Evolutionary conservation across 2,329 filamentous ascomycete species (phyloP).

Genomic region (Fusarium sp.): DNA sequence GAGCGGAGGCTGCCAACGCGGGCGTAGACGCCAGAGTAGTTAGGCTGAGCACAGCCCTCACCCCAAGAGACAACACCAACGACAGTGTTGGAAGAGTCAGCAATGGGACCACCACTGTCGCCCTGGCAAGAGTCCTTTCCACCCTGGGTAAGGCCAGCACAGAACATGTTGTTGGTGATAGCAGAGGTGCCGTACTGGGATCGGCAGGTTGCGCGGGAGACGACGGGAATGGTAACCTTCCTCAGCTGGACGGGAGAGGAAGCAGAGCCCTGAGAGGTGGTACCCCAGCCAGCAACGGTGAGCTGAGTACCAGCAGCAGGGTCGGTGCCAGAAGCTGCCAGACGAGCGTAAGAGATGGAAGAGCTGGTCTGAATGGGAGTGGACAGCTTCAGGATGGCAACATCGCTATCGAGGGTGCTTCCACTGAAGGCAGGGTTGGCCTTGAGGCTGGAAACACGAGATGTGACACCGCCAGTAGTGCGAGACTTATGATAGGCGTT

Average conservation of each 20-base stretch:
- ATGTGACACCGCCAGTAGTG: slow-evolving; percentile 47
- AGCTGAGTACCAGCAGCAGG: slow-evolving; percentile 35
- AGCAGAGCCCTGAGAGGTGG: slow-evolving; percentile 31
- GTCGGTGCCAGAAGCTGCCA: slow-evolving; percentile 47
- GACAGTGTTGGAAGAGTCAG: slow-evolving; percentile 43
- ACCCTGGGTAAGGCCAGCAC: slow-evolving; percentile 48
- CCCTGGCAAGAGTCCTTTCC: slow-evolving; percentile 53
- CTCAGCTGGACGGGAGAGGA: slow-evolving; percentile 40
- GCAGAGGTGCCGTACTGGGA: slow-evolving; percentile 40
- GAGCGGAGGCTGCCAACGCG: slow-evolving; percentile 45
- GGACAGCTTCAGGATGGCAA: slow-evolving; percentile 51
- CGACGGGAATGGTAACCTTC: slow-evolving; percentile 52
- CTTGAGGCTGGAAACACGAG: slow-evolving; percentile 43
- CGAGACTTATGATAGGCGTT: slow-evolving; percentile 27
- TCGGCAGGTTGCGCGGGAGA: slow-evolving; percentile 48
- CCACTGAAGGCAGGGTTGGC: slow-evolving; percentile 46
- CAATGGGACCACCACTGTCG: slow-evolving; percentile 52
- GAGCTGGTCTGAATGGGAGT: slow-evolving; percentile 27
- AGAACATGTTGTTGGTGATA: slow-evolving; percentile 53
- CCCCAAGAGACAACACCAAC: slow-evolving; percentile 53
- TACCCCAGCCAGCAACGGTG: slow-evolving; percentile 50
- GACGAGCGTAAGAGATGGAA: slow-evolving; percentile 45
- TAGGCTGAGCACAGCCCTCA: slow-evolving; percentile 48
- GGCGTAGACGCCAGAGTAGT: slow-evolving; percentile 49
- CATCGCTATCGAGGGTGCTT: slow-evolving; percentile 43